Evolutionary conservation across 2,329 filamentous ascomycete species (phyloP).

Genomic region (Aspergillus pseudoterreus): DNA sequence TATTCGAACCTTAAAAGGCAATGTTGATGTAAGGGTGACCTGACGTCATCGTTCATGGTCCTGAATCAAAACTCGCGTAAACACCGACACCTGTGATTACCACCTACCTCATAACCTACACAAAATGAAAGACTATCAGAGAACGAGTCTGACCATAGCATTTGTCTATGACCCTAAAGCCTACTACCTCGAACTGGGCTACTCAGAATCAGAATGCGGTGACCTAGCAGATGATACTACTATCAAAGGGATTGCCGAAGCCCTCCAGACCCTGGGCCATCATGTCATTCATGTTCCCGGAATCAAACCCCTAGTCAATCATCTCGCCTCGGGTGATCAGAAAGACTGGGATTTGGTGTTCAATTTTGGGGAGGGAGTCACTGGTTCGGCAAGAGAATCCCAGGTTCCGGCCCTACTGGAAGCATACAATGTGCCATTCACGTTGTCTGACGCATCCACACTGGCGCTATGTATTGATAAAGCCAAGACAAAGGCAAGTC

Average conservation of each 20-base stretch:
- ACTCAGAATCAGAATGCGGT: slow-evolving; percentile 13
- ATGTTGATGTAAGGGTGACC: too few species aligned
- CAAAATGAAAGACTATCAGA: background rate
- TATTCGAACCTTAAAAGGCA: too few species aligned
- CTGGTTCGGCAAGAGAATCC: slow-evolving; percentile 19
- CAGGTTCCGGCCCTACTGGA: slow-evolving; percentile 24
- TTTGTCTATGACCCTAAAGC: slow-evolving; percentile 12
- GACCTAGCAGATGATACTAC: slow-evolving; percentile 14
- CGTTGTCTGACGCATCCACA: slow-evolving; percentile 19
- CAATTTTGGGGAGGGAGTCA: slow-evolving; percentile 19
- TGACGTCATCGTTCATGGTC: too few species aligned
- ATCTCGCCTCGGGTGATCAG: slow-evolving; percentile 13
- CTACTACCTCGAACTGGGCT: slow-evolving; percentile 9
- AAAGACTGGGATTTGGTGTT: slow-evolving; percentile 25
- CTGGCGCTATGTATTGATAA: slow-evolving; percentile 20
- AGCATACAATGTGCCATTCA: slow-evolving; percentile 23
- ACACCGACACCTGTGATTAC: too few species aligned
- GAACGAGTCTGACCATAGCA: slow-evolving; percentile 4
- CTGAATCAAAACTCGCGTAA: too few species aligned
- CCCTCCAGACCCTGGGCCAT: slow-evolving; percentile 13
- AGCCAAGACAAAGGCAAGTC: slow-evolving; percentile 17
- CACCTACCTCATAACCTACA: too few species aligned
- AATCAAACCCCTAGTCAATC: slow-evolving; percentile 12
- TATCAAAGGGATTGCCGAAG: slow-evolving; percentile 7
- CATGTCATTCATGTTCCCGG: slow-evolving; percentile 12